Base-by-base conservation (phyloP, 164 flowering plant species). In the Platanus orientalis region DNA sequence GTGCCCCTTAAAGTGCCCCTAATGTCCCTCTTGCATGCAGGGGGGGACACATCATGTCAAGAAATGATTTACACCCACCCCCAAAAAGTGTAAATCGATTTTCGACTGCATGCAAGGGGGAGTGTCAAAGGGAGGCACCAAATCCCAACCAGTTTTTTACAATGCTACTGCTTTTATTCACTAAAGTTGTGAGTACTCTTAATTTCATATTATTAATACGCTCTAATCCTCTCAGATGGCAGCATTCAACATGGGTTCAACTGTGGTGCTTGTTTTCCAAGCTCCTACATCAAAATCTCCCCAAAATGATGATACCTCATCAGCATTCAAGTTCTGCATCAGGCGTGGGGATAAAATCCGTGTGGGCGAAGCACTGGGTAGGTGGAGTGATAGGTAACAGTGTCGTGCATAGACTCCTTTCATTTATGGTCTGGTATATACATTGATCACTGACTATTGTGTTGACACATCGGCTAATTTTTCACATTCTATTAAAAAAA, bases 191-290 rank as follows among this genome's bases (percentile, higher is more conserved):
- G 23, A 12, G 32, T 6, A 4, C 13, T 9, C 10, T 3, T 7
- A 19, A 19, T 24, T 17, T 23, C 7, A 25, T 42, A 63, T 6
- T 21, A 17, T 57, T 20, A 3, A 40, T 17, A 19, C 51, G 54
- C 1, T 6, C n/a, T 26, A 44, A 13, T 29, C 23, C 21, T 57
- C 64, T 29, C 90, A 93, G 98, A 68, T 94, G 12, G 99, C 81
- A 3, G 95, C 86, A 53, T 94, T 94, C 81, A 89, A 88, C 73
- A 86, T 94, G 95, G 99, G 99, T 62, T 94, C 99, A 29, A 93
- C 97, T 1, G 96, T 94, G 62, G 96, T 91, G 64, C 84, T 94
- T 19, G 79, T 94, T 40, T 94, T 91, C 76, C 95, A 91, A 61
- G 97, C 97, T 54, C 97, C 96, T 2, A 66, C 72, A 30, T 72